Evolutionary conservation across 345 rosid species (phyloP).

Genomic region (Heritiera fomes): DNA sequence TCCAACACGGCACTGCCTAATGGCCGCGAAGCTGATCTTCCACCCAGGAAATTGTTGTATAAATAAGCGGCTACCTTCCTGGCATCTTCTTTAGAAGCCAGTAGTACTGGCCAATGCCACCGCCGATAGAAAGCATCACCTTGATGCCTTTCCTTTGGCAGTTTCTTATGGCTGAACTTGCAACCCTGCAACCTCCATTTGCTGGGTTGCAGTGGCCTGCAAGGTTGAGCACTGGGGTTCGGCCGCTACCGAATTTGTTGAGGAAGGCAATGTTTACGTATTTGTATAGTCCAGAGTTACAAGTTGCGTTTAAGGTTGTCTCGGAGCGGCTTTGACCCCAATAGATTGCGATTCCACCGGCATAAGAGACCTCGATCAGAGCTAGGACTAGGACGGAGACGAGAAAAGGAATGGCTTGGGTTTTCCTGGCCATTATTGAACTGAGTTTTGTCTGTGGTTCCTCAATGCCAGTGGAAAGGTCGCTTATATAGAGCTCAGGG

Average conservation of each 20-base stretch:
- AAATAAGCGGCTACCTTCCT: slow-evolving; percentile 39
- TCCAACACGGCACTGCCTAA: slow-evolving; percentile 55
- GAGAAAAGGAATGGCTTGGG: slow-evolving; percentile 16
- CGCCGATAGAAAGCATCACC: slow-evolving; percentile 62
- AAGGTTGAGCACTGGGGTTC: slow-evolving; percentile 46
- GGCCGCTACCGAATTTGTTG: slow-evolving; percentile 52
- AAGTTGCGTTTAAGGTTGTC: slow-evolving; percentile 45
- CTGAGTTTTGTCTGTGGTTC: not conserved
- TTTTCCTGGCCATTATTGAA: slow-evolving; percentile 26
- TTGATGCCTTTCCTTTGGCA: slow-evolving; percentile 56
- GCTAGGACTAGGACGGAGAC: slow-evolving; percentile 9
- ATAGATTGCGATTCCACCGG: slow-evolving; percentile 39
- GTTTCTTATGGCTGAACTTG: slow-evolving; percentile 37
- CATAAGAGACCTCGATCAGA: slow-evolving; percentile 15
- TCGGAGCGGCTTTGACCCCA: slow-evolving; percentile 69
- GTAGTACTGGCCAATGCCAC: slow-evolving; percentile 49
- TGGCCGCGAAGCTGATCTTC: slow-evolving; percentile 46
- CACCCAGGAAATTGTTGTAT: slow-evolving; percentile 51
- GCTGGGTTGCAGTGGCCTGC: slow-evolving; percentile 64
- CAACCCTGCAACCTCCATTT: slow-evolving; percentile 33
- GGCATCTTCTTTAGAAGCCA: slow-evolving; percentile 49
- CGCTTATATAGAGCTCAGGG: not conserved
- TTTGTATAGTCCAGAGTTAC: slow-evolving; percentile 46
- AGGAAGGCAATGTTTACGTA: slow-evolving; percentile 61
- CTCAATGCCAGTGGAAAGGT: not conserved